These are phyloP conservation scores for Cytospora paraplurivora DNA, from an alignment of 2,329 filamentous ascomycete genomes.

Conservation along the genomic window DNA sequence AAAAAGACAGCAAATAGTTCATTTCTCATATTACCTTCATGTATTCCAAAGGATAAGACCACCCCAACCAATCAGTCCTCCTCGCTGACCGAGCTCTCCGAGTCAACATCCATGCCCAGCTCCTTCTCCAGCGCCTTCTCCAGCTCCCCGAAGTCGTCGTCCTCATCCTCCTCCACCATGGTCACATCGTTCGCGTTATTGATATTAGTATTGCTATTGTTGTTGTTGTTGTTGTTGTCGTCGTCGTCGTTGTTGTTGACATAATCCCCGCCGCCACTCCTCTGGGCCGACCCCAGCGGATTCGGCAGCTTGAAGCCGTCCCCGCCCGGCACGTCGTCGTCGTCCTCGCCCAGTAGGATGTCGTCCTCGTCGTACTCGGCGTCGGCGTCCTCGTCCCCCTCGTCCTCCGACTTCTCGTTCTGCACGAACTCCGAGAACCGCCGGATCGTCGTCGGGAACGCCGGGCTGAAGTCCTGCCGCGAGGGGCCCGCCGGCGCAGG, in stretches of 20 bases:
- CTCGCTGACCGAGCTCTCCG: conserved; percentile 67
- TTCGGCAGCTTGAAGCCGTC: conserved; percentile 55
- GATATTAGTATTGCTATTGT: conserved; percentile 36
- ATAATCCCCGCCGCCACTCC: conserved; percentile 25
- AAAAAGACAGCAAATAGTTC: not conserved
- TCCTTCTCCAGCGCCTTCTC: conserved; percentile 60
- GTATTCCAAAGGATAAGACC: not conserved
- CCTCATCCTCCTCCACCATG: conserved; percentile 30
- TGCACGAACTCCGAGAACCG: conserved; percentile 56
- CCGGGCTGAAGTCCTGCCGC: conserved; percentile 49
- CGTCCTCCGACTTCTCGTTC: conserved; percentile 40
- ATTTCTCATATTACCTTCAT: conserved; percentile 2
- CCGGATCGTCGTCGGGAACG: conserved; percentile 48
- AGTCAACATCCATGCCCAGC: conserved; percentile 44
- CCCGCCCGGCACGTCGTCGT: conserved; percentile 45
- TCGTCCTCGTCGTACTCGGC: conserved; percentile 48
- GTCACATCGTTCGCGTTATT: conserved; percentile 22
- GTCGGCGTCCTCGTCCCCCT: conserved; percentile 47
- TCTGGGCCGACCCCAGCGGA: conserved; percentile 48
- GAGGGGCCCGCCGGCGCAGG: conserved; percentile 41
- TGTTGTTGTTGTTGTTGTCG: conserved; percentile 36
- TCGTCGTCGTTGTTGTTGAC: conserved; percentile 37
- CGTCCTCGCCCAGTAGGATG: conserved; percentile 34
- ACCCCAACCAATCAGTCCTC: conserved; percentile 52
- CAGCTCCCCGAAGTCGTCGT: conserved; percentile 41